Evolutionary conservation across 1,284 basidiomycete genomes (phyloP).

Genomic region (Erythrobasidium hasegawianum): DNA sequence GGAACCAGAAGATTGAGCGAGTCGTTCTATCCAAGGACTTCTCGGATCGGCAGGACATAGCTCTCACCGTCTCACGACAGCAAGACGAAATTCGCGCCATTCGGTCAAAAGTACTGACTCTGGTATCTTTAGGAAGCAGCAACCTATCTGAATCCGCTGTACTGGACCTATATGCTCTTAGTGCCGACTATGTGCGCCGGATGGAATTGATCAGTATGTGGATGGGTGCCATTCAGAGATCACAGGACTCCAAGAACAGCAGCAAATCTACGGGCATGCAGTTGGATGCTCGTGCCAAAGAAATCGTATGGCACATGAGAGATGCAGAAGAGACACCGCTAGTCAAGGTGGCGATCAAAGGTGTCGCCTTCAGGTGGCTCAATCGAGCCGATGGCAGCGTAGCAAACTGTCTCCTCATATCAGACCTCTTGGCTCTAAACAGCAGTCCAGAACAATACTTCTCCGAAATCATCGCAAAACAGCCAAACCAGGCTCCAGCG

Average conservation of each 20-base stretch:
- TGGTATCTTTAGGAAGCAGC: neutral
- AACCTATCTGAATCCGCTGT: constrained; percentile 55
- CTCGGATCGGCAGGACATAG: constrained; percentile 66
- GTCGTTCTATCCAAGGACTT: constrained; percentile 89
- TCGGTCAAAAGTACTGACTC: neutral
- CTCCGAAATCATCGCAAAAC: constrained; percentile 79
- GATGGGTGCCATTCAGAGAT: constrained; percentile 81
- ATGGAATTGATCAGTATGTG: constrained; percentile 78
- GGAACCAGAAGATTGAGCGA: constrained; percentile 72
- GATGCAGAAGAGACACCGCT: constrained; percentile 69
- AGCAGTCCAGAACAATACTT: constrained; percentile 78
- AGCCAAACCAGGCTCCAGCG: constrained; percentile 8
- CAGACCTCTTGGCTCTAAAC: constrained; percentile 78
- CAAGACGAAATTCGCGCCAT: constrained; percentile 54
- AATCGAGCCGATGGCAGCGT: constrained; percentile 85
- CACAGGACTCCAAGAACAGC: constrained; percentile 57
- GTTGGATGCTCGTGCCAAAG: constrained; percentile 74
- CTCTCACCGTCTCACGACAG: constrained; percentile 66
- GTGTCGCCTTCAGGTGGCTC: constrained; percentile 77
- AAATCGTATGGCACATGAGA: constrained; percentile 93
- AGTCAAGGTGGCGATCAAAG: constrained; percentile 77
- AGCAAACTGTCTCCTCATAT: constrained; percentile 70
- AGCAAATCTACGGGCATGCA: constrained; percentile 63
- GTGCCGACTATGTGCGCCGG: constrained; percentile 69
- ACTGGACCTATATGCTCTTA: constrained; percentile 59